Conservation (phyloP, 257 asterid species). For the Thymus quinquecostatus region DNA sequence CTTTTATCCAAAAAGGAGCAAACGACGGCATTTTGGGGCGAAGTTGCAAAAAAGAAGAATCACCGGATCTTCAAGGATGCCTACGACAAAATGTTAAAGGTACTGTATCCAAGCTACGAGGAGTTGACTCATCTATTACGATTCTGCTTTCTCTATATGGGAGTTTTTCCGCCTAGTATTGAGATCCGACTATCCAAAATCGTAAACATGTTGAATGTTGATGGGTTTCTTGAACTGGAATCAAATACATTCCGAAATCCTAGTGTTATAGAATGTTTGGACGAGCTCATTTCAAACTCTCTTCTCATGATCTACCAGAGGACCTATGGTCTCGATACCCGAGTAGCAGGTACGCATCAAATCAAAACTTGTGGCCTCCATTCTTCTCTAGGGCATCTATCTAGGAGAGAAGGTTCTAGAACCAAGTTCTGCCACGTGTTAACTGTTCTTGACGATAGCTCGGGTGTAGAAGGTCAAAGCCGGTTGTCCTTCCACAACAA, state of each 20-base stretch:
- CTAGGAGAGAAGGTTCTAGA: constrained; percentile 5
- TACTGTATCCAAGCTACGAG: constrained; percentile 23
- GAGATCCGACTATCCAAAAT: constrained; percentile 22
- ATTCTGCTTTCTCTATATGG: constrained; percentile 29
- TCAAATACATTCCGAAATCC: neutral
- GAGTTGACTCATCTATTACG: constrained; percentile 21
- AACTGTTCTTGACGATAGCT: neutral
- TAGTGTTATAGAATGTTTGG: constrained; percentile 14
- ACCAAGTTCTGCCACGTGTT: constrained; percentile 20
- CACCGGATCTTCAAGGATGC: neutral
- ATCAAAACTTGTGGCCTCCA: constrained; percentile 25
- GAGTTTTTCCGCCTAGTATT: constrained; percentile 22
- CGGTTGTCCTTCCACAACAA: constrained; percentile 22
- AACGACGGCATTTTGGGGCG: neutral
- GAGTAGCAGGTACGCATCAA: neutral
- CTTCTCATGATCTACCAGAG: constrained; percentile 9
- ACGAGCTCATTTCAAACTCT: constrained; percentile 13
- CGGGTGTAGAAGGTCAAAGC: neutral
- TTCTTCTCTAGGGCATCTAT: constrained; percentile 17
- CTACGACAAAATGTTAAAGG: neutral
- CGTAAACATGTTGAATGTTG: constrained; percentile 23
- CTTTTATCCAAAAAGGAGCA: neutral
- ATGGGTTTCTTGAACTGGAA: constrained; percentile 28
- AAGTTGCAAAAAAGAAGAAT: neutral
- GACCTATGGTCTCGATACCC: neutral